phyloP scores from a whole-genome alignment of 495 filamentous ascomycete species.

The Annulohypoxylon nitens region DNA sequence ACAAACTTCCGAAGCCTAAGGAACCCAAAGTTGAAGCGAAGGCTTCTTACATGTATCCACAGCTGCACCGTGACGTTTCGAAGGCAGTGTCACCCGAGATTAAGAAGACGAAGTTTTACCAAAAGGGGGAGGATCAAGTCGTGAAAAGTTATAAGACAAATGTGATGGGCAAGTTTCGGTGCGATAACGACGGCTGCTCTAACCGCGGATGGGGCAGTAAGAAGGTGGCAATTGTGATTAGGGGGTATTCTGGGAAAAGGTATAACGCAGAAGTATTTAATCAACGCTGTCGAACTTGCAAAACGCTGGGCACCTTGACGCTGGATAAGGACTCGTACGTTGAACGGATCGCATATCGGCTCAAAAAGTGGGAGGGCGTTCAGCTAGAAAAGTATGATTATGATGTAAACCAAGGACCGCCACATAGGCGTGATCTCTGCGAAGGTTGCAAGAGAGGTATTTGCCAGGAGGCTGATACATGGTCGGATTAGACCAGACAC shows the following conservation, averaged over 20 bases:
- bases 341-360: constrained; percentile 48
- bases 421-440: constrained; percentile 45
- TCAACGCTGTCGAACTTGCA: constrained; percentile 47
- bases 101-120: too few relatives aligned
- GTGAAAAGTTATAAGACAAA: too few relatives aligned
- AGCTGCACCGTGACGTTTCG: constrained; percentile 25
- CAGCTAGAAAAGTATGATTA: constrained; percentile 14
- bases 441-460: constrained; percentile 45
- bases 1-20: too few relatives aligned
- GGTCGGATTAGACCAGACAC: background rate
- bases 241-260: constrained; percentile 39
- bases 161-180: constrained; percentile 49
- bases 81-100: constrained; percentile 29
- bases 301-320: constrained; percentile 39
- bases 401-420: background rate
- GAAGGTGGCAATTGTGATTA: constrained; percentile 47
- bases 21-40: too few relatives aligned
- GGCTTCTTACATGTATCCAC: constrained; percentile 20
- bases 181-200: constrained; percentile 38
- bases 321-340: constrained; percentile 49
- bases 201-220: constrained; percentile 49
- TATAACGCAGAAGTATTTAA: constrained; percentile 52
- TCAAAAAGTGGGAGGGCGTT: constrained; percentile 51
- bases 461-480: background rate
- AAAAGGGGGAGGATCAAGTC: too few relatives aligned